Conservation (phyloP, 257 asterid species). For the Nyctanthes arbortristis region DNA sequence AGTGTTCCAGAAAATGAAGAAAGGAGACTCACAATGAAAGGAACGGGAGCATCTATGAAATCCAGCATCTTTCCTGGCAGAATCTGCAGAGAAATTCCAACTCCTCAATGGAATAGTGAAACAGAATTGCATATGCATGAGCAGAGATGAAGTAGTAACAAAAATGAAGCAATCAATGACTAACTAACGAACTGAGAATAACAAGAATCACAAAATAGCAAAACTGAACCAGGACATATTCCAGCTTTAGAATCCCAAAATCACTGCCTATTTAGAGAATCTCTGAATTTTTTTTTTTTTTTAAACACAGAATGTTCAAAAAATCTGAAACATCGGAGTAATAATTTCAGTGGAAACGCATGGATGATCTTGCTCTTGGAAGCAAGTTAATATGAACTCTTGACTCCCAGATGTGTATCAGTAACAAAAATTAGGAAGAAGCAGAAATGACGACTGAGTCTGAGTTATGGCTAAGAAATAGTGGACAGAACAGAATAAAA, state of each 20-base stretch:
- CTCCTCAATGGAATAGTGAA: slow-evolving; percentile 3
- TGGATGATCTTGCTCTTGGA: neutral
- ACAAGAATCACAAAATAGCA: slow-evolving; percentile 13
- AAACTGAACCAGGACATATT: slow-evolving; percentile 13
- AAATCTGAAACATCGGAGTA: neutral
- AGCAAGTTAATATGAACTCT: slow-evolving; percentile 11
- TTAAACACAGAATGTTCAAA: slow-evolving; percentile 1
- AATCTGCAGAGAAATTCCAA: slow-evolving; percentile 51
- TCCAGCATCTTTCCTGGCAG: slow-evolving; percentile 92
- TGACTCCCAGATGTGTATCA: neutral
- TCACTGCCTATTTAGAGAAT: slow-evolving; percentile 3
- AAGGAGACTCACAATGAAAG: slow-evolving; percentile 73
- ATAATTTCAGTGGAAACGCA: neutral
- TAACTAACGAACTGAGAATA: neutral
- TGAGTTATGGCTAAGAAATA: slow-evolving; percentile 4
- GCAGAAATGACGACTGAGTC: slow-evolving; percentile 3
- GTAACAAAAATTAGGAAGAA: neutral
- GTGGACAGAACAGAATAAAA: slow-evolving; percentile 2
- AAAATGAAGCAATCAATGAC: too few species aligned
- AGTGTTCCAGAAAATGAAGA: neutral
- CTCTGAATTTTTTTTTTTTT: neutral
- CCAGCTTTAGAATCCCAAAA: neutral
- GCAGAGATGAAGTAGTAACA: slow-evolving; percentile 3
- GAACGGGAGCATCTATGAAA: slow-evolving; percentile 98
- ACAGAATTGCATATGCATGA: slow-evolving; percentile 18